Evolutionary conservation across 2,329 filamentous ascomycete species (phyloP), one percentile per base, ranked within the genome.

Genomic region (Blastomyces emzantsi): DNA sequence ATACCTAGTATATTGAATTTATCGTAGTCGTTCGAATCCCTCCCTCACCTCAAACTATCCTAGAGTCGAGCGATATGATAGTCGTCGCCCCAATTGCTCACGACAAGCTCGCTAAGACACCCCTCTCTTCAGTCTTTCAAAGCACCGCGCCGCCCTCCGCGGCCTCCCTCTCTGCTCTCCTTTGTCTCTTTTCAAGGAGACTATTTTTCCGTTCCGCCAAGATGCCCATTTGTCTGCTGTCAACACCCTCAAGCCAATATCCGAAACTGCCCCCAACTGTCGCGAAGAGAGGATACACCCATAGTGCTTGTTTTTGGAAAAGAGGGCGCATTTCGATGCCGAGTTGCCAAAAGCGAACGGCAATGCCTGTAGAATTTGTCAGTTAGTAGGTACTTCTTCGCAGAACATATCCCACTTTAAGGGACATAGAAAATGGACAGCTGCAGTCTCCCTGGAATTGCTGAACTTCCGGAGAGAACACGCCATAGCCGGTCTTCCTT

Each of bases 321-420:
- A 97, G 88, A 61, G 93, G 94, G 67, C 92, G 91, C 92, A 96
- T 96, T 82, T 99, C 92, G 76, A 99, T 94, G 74, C 93, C 94
- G 76, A 99, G 88, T 79, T 97, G 94, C 90, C 92, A 97, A 78
- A 94, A 85, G 72, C 93, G 90, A 74, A 92, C 89, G 74, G 90
- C 92, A 72, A 97, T 80, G 82, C 94, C 94, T 99, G 71, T 64
- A 25, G 59, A 41, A 57, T 41, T 43, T 13, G 19, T n/a, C 19
- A 22, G 52, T 57, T 41, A 57, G 55, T 22, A 39, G 55, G 57
- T 36, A 33, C 6, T 30, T 54, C n/a, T 54, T 45, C 19, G 43
- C 4, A 30, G 28, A 7, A 33, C 33, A 19, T 30, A 19, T 28
- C 17, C 15, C 15, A 2, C 11, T 13, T 49, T 33, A 9, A 19